These are phyloP conservation scores for Verticillium tricorpus DNA, from an alignment of 2,329 filamentous ascomycete species.

Conservation along the genomic window DNA sequence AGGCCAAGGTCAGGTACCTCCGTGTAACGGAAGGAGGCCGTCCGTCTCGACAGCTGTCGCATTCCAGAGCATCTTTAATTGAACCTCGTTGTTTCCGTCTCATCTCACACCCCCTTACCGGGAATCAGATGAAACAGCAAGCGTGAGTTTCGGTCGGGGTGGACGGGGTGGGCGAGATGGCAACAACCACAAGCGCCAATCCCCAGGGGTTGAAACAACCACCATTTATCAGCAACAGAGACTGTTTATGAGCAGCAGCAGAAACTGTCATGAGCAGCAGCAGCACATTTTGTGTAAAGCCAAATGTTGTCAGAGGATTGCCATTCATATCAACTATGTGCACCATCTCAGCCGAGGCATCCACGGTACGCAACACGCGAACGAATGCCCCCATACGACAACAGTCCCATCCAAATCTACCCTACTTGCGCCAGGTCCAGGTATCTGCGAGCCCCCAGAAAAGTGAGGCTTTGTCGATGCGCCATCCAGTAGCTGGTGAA, in stretches of 20 bases:
- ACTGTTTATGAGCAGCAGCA: too few species aligned
- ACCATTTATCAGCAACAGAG: too few species aligned
- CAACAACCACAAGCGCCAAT: too few species aligned
- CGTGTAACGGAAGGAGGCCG: too few species aligned
- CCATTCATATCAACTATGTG: not conserved
- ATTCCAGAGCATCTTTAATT: not conserved
- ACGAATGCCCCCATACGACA: not conserved
- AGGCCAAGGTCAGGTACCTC: too few species aligned
- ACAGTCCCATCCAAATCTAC: not conserved
- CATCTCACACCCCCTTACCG: not conserved
- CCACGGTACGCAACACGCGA: not conserved
- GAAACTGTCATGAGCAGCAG: too few species aligned
- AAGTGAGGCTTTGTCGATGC: not conserved
- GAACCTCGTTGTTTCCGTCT: not conserved
- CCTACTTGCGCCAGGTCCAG: not conserved
- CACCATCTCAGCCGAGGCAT: not conserved
- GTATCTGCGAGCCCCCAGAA: not conserved
- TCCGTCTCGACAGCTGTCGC: not conserved
- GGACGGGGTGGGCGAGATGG: too few species aligned
- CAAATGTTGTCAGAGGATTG: not conserved
- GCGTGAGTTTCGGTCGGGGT: not conserved
- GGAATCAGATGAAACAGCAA: not conserved
- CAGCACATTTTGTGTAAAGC: not conserved
- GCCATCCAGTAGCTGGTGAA: not conserved
- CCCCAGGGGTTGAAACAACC: too few species aligned